These are phyloP conservation scores for Diphasiastrum complanatum DNA, from an alignment of 83 land plant genomes.

Conservation along the genomic window DNA sequence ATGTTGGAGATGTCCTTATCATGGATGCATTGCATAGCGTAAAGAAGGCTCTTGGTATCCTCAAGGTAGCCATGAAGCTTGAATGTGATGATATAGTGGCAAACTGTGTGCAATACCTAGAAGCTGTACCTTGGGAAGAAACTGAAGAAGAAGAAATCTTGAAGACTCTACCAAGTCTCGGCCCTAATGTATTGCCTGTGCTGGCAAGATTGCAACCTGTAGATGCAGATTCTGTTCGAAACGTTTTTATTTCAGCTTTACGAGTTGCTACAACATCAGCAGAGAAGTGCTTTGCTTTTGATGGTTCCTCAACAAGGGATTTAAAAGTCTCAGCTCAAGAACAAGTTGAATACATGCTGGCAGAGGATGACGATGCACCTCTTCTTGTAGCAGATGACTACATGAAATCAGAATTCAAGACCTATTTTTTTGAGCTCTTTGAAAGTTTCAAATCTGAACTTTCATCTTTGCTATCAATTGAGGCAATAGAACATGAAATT, in stretches of 20 bases:
- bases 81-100: slow-evolving; percentile 30
- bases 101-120: slow-evolving; percentile 37
- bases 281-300: neutral
- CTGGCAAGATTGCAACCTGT: slow-evolving; percentile 35
- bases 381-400: slow-evolving; percentile 47
- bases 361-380: slow-evolving; percentile 88
- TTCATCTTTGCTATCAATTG: slow-evolving; percentile 16
- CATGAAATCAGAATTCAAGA: slow-evolving; percentile 43
- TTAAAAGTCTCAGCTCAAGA: slow-evolving; percentile 64
- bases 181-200: slow-evolving; percentile 40
- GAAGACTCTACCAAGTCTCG: slow-evolving; percentile 24
- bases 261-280: slow-evolving; percentile 45
- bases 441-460: slow-evolving; percentile 30
- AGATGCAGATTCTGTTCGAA: slow-evolving; percentile 31
- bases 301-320: slow-evolving; percentile 25
- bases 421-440: slow-evolving; percentile 40
- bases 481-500: slow-evolving; percentile 12
- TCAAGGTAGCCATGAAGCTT: slow-evolving; percentile 26
- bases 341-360: slow-evolving; percentile 84
- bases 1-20: slow-evolving; percentile 22
- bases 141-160: slow-evolving; percentile 43
- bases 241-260: slow-evolving; percentile 51
- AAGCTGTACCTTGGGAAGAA: slow-evolving; percentile 48
- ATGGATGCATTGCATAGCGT: slow-evolving; percentile 31
- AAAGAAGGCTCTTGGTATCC: slow-evolving; percentile 34